Percentiles rank a stretch among this genome's conserved stretches.
Conservation (phyloP, 2,329 filamentous ascomycete genomes). For the Pyricularia pennisetigena region DNA sequence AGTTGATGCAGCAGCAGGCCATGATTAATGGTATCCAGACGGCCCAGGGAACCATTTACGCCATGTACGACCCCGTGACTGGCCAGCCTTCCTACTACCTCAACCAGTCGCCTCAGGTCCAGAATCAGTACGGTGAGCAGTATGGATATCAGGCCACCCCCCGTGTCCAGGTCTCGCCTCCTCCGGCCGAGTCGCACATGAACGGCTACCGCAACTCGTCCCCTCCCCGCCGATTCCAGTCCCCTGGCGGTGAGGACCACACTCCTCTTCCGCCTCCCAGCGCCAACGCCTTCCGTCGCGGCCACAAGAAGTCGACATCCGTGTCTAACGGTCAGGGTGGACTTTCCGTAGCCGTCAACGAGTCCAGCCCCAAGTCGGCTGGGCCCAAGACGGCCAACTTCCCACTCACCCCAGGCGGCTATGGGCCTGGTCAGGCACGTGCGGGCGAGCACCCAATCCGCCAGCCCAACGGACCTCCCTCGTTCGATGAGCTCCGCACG, state of each 20-base stretch:
- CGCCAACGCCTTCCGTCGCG: constrained; percentile 83
- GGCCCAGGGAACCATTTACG: constrained; percentile 66
- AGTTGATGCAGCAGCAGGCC: constrained; percentile 49
- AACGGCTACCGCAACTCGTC: constrained; percentile 51
- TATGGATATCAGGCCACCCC: constrained; percentile 43
- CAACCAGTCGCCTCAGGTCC: constrained; percentile 40
- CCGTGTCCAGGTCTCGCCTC: constrained; percentile 74
- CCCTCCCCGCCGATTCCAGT: constrained; percentile 56
- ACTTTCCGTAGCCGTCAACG: constrained; percentile 29
- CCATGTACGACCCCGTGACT: constrained; percentile 77
- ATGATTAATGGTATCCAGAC: constrained; percentile 37
- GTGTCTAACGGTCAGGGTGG: constrained; percentile 50
- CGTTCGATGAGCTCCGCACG: constrained; percentile 78
- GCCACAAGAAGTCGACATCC: constrained; percentile 84
- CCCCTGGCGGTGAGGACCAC: constrained; percentile 53
- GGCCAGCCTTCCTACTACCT: constrained; percentile 76
- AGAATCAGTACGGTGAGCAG: constrained; percentile 24
- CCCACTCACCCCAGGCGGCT: constrained; percentile 74
- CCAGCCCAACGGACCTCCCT: constrained; percentile 85
- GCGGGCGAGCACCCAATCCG: constrained; percentile 90
- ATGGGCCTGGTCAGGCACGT: constrained; percentile 85
- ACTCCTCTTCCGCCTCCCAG: constrained; percentile 75
- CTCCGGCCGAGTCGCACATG: constrained; percentile 49
- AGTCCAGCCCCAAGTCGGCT: constrained; percentile 44
- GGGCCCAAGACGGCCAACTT: constrained; percentile 73